phyloP scores from a whole-genome alignment of 129 eudicot species.

The Oenanthe sinensis region DNA sequence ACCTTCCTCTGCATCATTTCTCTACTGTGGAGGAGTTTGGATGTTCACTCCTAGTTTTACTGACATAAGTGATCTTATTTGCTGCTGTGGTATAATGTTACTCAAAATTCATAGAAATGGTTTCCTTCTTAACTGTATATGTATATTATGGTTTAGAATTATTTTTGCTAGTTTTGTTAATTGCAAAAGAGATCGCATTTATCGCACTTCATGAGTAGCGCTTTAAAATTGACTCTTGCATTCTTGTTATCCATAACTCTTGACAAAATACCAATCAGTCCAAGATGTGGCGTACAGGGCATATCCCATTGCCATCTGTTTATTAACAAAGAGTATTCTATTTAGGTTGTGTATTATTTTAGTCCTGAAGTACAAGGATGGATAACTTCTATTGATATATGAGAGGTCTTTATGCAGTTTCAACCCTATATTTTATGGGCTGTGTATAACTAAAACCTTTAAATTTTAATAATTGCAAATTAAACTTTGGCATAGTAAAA shows the following conservation, averaged over 20 bases:
- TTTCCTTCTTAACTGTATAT: neutral
- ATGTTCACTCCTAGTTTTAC: neutral
- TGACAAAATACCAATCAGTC: neutral
- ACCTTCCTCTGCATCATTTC: neutral
- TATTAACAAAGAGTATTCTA: neutral
- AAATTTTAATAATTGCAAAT: too few relatives aligned
- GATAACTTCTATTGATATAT: neutral
- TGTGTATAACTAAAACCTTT: neutral
- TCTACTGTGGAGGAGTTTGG: slow-evolving; percentile 40
- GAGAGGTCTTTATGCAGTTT: neutral
- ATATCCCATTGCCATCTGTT: neutral
- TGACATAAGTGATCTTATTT: neutral
- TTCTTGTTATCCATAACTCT: neutral
- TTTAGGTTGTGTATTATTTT: neutral
- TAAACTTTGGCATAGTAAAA: too few relatives aligned
- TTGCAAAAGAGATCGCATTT: neutral
- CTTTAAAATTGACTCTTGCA: neutral
- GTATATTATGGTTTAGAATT: neutral
- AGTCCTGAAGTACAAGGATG: neutral
- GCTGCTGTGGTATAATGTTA: neutral
- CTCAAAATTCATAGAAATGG: neutral
- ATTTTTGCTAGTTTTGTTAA: neutral
- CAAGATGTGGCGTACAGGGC: neutral
- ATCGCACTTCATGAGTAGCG: neutral
- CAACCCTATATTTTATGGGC: neutral